Conservation (phyloP, 129 eudicot genomes). For the Flaveria ramosissima region DNA sequence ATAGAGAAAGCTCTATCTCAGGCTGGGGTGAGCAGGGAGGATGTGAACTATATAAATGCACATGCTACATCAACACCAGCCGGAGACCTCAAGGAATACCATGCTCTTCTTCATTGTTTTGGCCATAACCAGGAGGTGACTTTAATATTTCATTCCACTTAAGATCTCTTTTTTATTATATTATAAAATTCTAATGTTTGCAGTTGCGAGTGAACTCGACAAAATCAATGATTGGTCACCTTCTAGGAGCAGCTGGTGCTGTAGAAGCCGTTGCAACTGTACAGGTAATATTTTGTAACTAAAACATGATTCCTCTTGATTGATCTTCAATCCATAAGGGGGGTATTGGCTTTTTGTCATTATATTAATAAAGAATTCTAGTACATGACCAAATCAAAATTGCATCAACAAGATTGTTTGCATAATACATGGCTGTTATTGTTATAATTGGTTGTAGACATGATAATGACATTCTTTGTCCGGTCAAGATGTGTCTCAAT, state of each 20-base stretch:
- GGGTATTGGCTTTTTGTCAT: not conserved
- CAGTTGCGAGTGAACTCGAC: conserved; percentile 93
- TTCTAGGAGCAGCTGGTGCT: conserved; percentile 98
- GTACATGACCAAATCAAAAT: not conserved
- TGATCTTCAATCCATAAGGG: not conserved
- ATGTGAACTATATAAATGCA: conserved; percentile 92
- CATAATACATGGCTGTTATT: not conserved
- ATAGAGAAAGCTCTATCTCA: conserved; percentile 94
- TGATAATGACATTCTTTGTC: not conserved
- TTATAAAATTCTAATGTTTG: conserved; percentile 2
- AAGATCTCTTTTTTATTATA: not conserved
- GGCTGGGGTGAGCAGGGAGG: conserved; percentile 87
- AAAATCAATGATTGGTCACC: conserved; percentile 93
- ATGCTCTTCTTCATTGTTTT: conserved; percentile 84
- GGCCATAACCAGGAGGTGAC: conserved; percentile 87
- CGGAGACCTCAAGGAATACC: conserved; percentile 88
- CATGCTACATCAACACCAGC: conserved; percentile 98
- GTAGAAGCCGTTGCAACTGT: conserved; percentile 98
- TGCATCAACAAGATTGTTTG: not conserved
- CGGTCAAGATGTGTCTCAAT: conserved; percentile 3
- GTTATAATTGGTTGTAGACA: not conserved
- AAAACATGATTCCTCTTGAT: not conserved
- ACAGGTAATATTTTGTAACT: conserved; percentile 52
- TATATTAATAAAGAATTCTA: not conserved
- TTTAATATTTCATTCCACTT: not conserved